Evolutionary conservation across 2,329 filamentous ascomycete species (phyloP), one percentile per base, ranked within the genome.

Genomic region (Cercospora sesami): DNA sequence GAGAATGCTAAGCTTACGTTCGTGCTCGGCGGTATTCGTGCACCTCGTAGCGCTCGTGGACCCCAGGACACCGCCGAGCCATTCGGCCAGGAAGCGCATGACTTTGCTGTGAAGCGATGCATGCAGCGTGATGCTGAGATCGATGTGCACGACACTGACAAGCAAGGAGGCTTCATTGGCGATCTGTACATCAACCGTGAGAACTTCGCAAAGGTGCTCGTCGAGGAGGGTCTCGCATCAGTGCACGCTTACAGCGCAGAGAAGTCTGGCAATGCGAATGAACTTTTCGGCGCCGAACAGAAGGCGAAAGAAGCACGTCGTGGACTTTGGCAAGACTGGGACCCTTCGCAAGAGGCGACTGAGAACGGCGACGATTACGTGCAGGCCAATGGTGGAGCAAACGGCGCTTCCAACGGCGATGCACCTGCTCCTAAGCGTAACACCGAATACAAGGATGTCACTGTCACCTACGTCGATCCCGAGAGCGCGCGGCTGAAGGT

Each of bases 41-140:
- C 93, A 14, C 95, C 95, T 16, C 89, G 91, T 72, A 95, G 94
- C 53, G 93, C 94, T 12, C 89, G 94, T 66, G 90, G 91, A 67
- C 86, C 91, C 4, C 89, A 87, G 70, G 95, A 96, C 72, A 87
- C 91, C 73, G 91, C 91, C 33, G 95, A 99, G 82, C 94, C 95
- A 0, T 98, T 96, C 74, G 95, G 95, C 26, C 91, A 96, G 79
- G 95, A 99, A 82, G 94, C 94, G 3, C 87, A 96, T 70, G 94
- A 99, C 61, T 89, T 98, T 73, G 94, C 94, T 60, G 93, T 92
- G 81, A 90, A 88, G 75, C 89, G 94, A 67, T 93, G 91, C 82
- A 91, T 93, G 84, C 95, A 99, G 83, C 90, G 95, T 64, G 95
- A 99, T 80, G 94, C 95, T 60, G 94, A 98, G 80, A 92, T 99